Percentiles rank a stretch among this genome's conserved stretches.
These are phyloP conservation scores for Leccinum subgranulosum DNA, from an alignment of 768 basidiomycete species.

Conservation along the genomic window DNA sequence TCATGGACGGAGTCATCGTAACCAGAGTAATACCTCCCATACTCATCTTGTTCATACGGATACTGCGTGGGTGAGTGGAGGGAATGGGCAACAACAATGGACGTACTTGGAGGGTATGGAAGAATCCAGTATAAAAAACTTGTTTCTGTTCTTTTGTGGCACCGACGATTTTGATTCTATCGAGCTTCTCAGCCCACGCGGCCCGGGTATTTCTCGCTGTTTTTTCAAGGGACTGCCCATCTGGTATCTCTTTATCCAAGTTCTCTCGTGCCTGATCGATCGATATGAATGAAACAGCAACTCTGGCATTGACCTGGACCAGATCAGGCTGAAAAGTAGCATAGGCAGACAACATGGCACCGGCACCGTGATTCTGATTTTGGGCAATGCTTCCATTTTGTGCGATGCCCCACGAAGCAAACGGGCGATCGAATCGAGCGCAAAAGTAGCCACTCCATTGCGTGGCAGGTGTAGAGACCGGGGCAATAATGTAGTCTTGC, in stretches of 20 bases:
- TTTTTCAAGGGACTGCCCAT: conserved; percentile 46
- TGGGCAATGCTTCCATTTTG: conserved; percentile 40
- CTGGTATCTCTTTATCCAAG: conserved; percentile 47
- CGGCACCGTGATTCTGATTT: conserved; percentile 33
- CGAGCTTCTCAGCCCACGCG: conserved; percentile 58
- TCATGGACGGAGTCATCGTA: conserved; percentile 66
- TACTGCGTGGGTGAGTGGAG: conserved; percentile 43
- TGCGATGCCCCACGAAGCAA: conserved; percentile 46
- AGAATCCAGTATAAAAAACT: conserved; percentile 60
- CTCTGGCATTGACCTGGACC: conserved; percentile 47
- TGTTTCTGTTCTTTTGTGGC: conserved; percentile 46
- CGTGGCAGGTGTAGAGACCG: conserved; percentile 41
- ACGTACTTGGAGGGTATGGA: conserved; percentile 57
- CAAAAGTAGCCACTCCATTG: conserved; percentile 49
- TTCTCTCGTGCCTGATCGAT: conserved; percentile 59
- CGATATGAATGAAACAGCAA: conserved; percentile 76
- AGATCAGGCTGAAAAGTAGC: conserved; percentile 37
- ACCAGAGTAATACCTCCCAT: conserved; percentile 68
- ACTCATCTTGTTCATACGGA: conserved; percentile 72
- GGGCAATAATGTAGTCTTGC: conserved; percentile 69
- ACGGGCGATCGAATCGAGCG: conserved; percentile 51
- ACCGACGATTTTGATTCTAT: conserved; percentile 47
- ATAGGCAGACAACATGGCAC: conserved; percentile 50
- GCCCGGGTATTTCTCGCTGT: conserved; percentile 47
- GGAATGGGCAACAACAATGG: background rate